Conservation (phyloP, 192 early-diverging fungal genomes). For the Coemansia sp. region DNA sequence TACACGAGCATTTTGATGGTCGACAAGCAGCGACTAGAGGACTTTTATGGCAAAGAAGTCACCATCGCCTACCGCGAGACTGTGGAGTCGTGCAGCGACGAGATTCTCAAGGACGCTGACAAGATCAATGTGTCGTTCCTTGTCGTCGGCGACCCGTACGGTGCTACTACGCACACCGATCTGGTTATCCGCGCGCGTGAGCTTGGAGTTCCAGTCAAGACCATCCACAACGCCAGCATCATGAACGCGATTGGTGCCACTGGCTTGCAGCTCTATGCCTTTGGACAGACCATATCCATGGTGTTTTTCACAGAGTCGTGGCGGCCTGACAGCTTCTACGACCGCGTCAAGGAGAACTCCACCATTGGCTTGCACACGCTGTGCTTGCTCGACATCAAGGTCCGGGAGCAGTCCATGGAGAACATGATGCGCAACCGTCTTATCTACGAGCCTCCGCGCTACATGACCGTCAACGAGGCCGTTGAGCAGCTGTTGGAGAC, state of each 20-base stretch:
- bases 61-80: conserved; percentile 96
- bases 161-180: conserved; percentile 98
- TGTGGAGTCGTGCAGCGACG: conserved; percentile 91
- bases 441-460: conserved; percentile 98
- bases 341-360: conserved; percentile 87
- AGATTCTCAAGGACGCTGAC: conserved; percentile 87
- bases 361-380: conserved; percentile 89
- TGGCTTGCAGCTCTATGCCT: conserved; percentile 96
- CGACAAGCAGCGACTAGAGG: conserved; percentile 70
- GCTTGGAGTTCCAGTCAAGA: conserved; percentile 78
- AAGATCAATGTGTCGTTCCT: conserved; percentile 90
- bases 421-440: conserved; percentile 91
- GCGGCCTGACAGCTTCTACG: conserved; percentile 97
- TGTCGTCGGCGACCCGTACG: conserved; percentile 97
- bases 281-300: conserved; percentile 98
- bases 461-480: conserved; percentile 96
- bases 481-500: conserved; percentile 92
- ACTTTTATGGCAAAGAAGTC: conserved; percentile 84
- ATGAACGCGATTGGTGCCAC: conserved; percentile 98
- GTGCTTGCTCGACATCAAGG: conserved; percentile 97
- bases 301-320: conserved; percentile 97
- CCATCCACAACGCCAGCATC: conserved; percentile 99
- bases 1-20: conserved; percentile 96
- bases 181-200: conserved; percentile 93
- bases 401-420: conserved; percentile 95